Evolutionary conservation across 1,284 basidiomycete species (phyloP).

Genomic region (Farysia itapuensis): DNA sequence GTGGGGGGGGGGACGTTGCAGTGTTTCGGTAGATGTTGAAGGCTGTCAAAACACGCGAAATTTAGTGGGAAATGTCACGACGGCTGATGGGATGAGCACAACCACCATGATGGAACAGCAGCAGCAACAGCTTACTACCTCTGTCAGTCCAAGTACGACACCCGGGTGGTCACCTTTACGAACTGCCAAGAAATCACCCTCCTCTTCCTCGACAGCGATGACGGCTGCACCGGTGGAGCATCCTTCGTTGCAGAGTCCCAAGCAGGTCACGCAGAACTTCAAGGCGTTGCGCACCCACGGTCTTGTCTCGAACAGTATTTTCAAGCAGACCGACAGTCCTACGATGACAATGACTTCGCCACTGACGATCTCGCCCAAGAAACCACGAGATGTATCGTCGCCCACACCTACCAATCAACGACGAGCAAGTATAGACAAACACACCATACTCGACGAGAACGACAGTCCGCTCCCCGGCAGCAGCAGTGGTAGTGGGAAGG

Average conservation of each 20-base stretch:
- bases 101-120: no score
- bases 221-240: conserved; percentile 19
- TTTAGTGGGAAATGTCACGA: no score
- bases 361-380: not conserved
- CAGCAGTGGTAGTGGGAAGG: no score
- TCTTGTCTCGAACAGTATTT: conserved; percentile 53
- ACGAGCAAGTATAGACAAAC: conserved; percentile 1
- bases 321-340: conserved; percentile 30
- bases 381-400: no score
- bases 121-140: no score
- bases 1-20: no score
- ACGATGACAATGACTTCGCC: conserved; percentile 14
- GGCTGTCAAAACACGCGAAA: no score
- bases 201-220: no score
- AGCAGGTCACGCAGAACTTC: conserved; percentile 35
- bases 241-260: conserved; percentile 30
- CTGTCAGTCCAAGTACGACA: no score
- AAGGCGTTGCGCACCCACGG: conserved; percentile 42
- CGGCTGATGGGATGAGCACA: no score
- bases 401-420: not conserved
- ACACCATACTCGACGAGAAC: conserved; percentile 20
- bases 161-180: conserved; percentile 50
- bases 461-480: conserved; percentile 5
- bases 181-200: conserved; percentile 20
- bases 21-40: no score